Base-by-base conservation (phyloP, 2,329 filamentous ascomycete species). In the Fusarium fujikuroi region DNA sequence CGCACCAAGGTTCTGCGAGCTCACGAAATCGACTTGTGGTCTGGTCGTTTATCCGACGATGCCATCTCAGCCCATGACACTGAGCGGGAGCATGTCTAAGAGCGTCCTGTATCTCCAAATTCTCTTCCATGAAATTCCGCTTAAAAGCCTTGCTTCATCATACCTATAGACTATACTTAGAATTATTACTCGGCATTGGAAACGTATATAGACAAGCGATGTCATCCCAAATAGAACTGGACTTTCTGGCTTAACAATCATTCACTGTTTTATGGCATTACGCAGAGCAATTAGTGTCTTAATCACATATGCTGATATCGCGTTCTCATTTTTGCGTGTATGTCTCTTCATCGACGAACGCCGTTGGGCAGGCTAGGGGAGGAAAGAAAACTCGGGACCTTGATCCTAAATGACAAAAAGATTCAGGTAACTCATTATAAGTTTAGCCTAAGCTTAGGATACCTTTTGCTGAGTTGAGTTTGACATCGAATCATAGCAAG, bases 1-100 rank as follows among this genome's bases (percentile, higher is more conserved):
- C 50, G 66, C 6, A 76, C 69, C 23, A 77, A 77, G 67, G 67
- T 79, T 18, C 85, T 82, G 23, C 83, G 80, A n/a, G 70, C 83
- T 1, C 79, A 84, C 34, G 83, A 90, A 16, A 84, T 91, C 19
- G 90, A 92, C 71, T 83, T 89, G 5, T 76, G 73, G 73, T 77
- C 75, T 58, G 75, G 75, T 2, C 75, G 75, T 11, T 44, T 73
- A 9, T 61, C 59, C 1, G 44, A 66, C 3, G 69, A 76, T n/a
- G 66, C 52, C 4, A 52, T 67, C 30, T 39, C 65, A 23, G 57
- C 42, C 0, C 57, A 43, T 5, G n/a, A 69, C 14, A 69, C 66
- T 8, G 42, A 69, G 8, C 39, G 40, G 5, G 42, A 54, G 5
- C 64, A 39, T 3, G 66, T 53, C 2, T 69, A 44, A 36, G 7